These are phyloP conservation scores for Xylariomycetidae sp. DNA, from an alignment of 2,329 filamentous ascomycete genomes.

Conservation along the genomic window DNA sequence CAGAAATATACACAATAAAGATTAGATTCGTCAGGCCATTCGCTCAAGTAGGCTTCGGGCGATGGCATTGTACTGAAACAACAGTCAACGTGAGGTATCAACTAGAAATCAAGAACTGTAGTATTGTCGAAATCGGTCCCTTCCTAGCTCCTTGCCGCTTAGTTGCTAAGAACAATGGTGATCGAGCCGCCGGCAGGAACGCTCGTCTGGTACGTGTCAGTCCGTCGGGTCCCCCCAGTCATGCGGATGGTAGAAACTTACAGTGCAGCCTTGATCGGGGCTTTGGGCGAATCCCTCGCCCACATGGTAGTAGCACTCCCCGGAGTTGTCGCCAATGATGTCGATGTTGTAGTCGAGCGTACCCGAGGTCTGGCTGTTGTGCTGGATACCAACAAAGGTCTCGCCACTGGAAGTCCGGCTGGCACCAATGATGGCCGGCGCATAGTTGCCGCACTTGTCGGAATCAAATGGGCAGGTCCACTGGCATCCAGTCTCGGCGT, in stretches of 20 bases:
- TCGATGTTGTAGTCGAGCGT: slow-evolving; percentile 73
- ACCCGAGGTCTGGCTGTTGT: slow-evolving; percentile 66
- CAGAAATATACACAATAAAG: slow-evolving; percentile 28
- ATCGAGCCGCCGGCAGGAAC: slow-evolving; percentile 35
- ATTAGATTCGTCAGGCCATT: slow-evolving; percentile 26
- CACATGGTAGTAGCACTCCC: slow-evolving; percentile 58
- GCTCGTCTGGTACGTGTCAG: slow-evolving; percentile 31
- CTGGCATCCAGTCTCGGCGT: slow-evolving; percentile 62
- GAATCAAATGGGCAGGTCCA: slow-evolving; percentile 55
- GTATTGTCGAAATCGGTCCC: slow-evolving; percentile 14
- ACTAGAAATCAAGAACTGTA: slow-evolving; percentile 25
- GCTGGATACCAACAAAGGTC: slow-evolving; percentile 81
- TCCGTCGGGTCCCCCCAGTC: slow-evolving; percentile 16
- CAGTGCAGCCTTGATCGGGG: slow-evolving; percentile 64
- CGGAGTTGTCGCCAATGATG: slow-evolving; percentile 59
- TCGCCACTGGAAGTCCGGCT: slow-evolving; percentile 61
- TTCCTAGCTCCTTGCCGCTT: slow-evolving; percentile 8
- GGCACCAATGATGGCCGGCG: slow-evolving; percentile 79
- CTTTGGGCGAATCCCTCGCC: slow-evolving; percentile 53
- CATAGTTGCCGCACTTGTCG: slow-evolving; percentile 70
- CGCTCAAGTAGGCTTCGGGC: slow-evolving; percentile 16
- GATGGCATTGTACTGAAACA: slow-evolving; percentile 16
- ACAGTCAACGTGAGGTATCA: slow-evolving; percentile 27
- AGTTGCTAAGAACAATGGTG: slow-evolving; percentile 38
- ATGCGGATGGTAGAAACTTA: slow-evolving; percentile 52